Evolutionary conservation across 129 eudicot species (phyloP).

Genomic region (Lactuca saligna): DNA sequence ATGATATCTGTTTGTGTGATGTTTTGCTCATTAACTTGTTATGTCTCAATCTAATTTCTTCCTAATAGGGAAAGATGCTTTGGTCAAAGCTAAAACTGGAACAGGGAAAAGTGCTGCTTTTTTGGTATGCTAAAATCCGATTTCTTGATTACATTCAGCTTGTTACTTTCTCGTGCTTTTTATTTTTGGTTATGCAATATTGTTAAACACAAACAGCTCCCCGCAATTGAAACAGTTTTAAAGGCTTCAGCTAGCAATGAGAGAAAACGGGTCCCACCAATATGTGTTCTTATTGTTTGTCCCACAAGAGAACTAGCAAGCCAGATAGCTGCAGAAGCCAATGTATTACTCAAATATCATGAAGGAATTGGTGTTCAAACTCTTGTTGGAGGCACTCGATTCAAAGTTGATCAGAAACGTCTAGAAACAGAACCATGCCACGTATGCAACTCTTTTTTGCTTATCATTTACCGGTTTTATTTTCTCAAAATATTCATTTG

Average conservation of each 20-base stretch:
- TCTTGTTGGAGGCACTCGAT: constrained; percentile 93
- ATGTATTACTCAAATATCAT: constrained; percentile 75
- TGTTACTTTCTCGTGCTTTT: not conserved
- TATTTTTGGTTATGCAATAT: constrained; percentile 20
- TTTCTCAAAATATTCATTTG: constrained; percentile 8
- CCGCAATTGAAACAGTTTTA: constrained; percentile 98
- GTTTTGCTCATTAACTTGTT: not conserved
- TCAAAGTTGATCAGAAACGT: constrained; percentile 79
- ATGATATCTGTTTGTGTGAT: constrained; percentile 8
- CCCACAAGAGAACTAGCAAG: constrained; percentile 98
- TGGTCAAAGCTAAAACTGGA: constrained; percentile 90
- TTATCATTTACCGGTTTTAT: constrained; percentile 1
- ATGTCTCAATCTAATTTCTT: not conserved
- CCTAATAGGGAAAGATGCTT: constrained; percentile 75
- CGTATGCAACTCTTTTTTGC: constrained; percentile 36
- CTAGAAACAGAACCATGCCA: constrained; percentile 82
- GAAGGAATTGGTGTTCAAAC: constrained; percentile 80
- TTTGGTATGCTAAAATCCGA: constrained; percentile 57
- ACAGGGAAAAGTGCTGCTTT: constrained; percentile 93
- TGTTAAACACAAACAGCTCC: constrained; percentile 92
- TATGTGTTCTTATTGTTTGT: constrained; percentile 76
- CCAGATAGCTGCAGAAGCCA: constrained; percentile 93
- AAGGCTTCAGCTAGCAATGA: constrained; percentile 48
- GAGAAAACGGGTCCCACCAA: constrained; percentile 55
- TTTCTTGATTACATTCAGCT: not conserved